Base-by-base conservation (phyloP, 768 basidiomycete species). In the Sutorius australiensis region DNA sequence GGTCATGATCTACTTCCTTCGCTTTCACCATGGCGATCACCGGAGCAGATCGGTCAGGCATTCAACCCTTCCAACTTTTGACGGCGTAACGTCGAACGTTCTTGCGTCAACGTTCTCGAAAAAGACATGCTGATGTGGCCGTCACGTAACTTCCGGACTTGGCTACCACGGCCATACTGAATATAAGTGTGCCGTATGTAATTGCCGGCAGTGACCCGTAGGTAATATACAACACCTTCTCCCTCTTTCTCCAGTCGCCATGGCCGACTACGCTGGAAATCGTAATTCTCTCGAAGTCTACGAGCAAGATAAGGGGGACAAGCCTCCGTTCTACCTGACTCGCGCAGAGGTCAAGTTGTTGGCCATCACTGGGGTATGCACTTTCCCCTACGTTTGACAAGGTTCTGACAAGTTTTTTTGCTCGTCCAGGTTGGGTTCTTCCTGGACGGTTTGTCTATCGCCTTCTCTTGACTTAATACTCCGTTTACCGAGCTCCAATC, bases 391-490 rank as follows among this genome's bases (percentile, higher is more conserved):
- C 32, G n/a, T 36, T 45, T 30, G 17, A 48, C 14, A 3, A 21
- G 5, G 6, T n/a, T 37, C 46, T 48, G 48, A 58, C 24, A 19
- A 37, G 42, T 28, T 43, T 16, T 31, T 30, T 41, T 34, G 30
- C 32, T 50, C 19, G 14, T 28, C 0, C 51, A 84, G 83, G 80
- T 85, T 46, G 85, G 85, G 7, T 86, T 86, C 67, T 86, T 87
- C 72, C 71, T 87, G 32, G 85, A 87, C 65, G 84, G 84, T 84
- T 53, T 40, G 78, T 65, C 37, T 27, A n/a, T 17, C 14, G 7
- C 10, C 9, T 19, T 28, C 12, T 24, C 44, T 7, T 21, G 27
- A 27, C 39, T 36, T 45, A 28, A 39, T 19, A 36, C 31, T 6
- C 13, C 13, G 19, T 40, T 65, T 7, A 60, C 50, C 14, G 50